phyloP scores from a whole-genome alignment of 805 yeast species.

The Candida railenensis region DNA sequence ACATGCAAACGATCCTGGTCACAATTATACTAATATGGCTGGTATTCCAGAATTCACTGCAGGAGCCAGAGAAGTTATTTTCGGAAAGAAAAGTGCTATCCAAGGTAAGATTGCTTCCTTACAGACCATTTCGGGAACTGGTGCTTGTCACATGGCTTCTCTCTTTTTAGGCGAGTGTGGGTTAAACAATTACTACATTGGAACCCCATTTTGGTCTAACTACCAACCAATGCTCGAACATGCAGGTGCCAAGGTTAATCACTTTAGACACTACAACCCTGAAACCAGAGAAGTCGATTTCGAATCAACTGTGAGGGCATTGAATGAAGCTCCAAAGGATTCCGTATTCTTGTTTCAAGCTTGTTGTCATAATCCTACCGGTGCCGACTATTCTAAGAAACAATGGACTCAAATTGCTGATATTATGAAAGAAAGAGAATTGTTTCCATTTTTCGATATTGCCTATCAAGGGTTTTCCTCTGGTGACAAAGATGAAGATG shows the following conservation, averaged over 20 bases:
- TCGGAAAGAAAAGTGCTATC: constrained; percentile 26
- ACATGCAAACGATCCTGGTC: constrained; percentile 39
- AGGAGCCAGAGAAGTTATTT: constrained; percentile 34
- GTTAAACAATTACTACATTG: constrained; percentile 27
- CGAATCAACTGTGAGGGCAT: constrained; percentile 20
- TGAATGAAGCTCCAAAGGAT: constrained; percentile 27
- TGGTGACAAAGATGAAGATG: constrained; percentile 62
- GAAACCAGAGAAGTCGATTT: constrained; percentile 29
- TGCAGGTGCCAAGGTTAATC: constrained; percentile 24
- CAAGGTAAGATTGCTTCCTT: constrained; percentile 31
- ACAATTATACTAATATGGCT: constrained; percentile 41
- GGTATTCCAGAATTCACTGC: constrained; percentile 38
- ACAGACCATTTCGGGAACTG: constrained; percentile 44
- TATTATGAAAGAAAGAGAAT: constrained; percentile 20
- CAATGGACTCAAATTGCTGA: constrained; percentile 35
- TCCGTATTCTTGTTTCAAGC: constrained; percentile 40
- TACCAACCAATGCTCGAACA: constrained; percentile 35
- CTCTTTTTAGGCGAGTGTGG: constrained; percentile 25
- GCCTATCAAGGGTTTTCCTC: constrained; percentile 44
- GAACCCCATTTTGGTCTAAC: constrained; percentile 41
- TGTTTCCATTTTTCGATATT: constrained; percentile 35
- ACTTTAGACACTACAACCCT: constrained; percentile 32
- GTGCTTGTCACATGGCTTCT: constrained; percentile 39
- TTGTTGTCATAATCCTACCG: constrained; percentile 48
- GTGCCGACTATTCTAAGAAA: constrained; percentile 34